Percentiles rank a stretch among this genome's conserved stretches.
phyloP scores from a whole-genome alignment of 2,329 filamentous ascomycete genomes.

The Cladosporium austrohemisphaericum region DNA sequence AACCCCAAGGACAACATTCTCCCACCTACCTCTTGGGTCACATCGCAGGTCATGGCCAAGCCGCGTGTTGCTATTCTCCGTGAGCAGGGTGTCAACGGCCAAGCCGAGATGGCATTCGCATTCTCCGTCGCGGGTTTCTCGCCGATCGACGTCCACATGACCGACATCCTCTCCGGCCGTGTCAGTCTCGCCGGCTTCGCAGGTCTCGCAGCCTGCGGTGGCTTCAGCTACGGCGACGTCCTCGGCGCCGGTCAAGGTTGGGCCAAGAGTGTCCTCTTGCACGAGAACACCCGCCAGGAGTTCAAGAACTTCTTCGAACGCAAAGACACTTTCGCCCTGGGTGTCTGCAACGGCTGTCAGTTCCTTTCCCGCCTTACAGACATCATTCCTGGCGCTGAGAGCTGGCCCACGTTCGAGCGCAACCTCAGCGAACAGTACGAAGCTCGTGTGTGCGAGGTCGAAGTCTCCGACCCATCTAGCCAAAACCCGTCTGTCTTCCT shows the following conservation, averaged over 20 bases:
- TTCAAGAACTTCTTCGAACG: constrained; percentile 84
- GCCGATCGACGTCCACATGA: constrained; percentile 94
- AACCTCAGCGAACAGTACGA: constrained; percentile 89
- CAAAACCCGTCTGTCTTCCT: constrained; percentile 69
- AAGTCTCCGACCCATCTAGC: constrained; percentile 60
- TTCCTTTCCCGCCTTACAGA: constrained; percentile 81
- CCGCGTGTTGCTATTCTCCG: constrained; percentile 86
- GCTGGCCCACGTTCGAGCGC: constrained; percentile 82
- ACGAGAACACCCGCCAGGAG: constrained; percentile 68
- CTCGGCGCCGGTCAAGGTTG: constrained; percentile 94
- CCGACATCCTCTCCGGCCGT: constrained; percentile 74
- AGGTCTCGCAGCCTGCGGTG: constrained; percentile 90
- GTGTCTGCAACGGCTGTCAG: constrained; percentile 97
- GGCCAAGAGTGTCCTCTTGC: constrained; percentile 88
- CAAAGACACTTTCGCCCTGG: constrained; percentile 84
- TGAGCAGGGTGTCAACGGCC: constrained; percentile 92
- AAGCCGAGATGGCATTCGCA: constrained; percentile 97
- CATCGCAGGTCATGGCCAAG: constrained; percentile 57
- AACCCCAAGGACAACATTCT: constrained; percentile 73
- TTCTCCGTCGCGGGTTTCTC: constrained; percentile 90
- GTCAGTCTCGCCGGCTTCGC: constrained; percentile 78
- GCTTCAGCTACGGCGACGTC: constrained; percentile 91
- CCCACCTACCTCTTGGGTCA: constrained; percentile 62
- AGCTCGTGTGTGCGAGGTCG: constrained; percentile 80
- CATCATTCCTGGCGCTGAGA: constrained; percentile 75